These are phyloP conservation scores for Aspergillus sclerotiicarbonarius DNA, from an alignment of 495 filamentous ascomycete species.

Conservation along the genomic window DNA sequence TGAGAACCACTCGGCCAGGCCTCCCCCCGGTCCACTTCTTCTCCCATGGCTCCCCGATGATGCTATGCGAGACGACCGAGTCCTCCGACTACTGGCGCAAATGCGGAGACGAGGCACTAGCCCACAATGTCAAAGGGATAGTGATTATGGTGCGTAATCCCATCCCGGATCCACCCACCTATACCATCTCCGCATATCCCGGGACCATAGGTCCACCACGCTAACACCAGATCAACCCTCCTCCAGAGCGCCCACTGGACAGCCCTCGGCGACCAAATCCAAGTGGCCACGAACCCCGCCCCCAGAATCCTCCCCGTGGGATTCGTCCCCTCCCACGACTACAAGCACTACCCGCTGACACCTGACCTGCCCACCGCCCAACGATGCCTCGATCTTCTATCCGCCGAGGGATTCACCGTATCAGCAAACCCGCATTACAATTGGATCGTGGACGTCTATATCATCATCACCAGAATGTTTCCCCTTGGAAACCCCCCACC, in stretches of 20 bases:
- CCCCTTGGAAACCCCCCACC: constrained; percentile 47
- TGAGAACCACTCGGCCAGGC: background rate
- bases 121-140: constrained; percentile 51
- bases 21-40: constrained; percentile 60
- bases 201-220: background rate
- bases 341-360: constrained; percentile 49
- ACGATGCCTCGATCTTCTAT: constrained; percentile 42
- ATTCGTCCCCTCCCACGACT: constrained; percentile 53
- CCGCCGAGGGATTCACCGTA: constrained; percentile 45
- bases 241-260: constrained; percentile 59
- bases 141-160: constrained; percentile 55
- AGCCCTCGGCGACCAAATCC: constrained; percentile 39
- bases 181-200: background rate
- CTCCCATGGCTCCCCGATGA: constrained; percentile 64
- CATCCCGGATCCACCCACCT: background rate
- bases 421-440: constrained; percentile 46
- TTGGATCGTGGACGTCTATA: constrained; percentile 61
- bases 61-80: constrained; percentile 57
- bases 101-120: constrained; percentile 55
- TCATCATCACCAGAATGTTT: constrained; percentile 61
- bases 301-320: constrained; percentile 53
- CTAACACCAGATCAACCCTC: background rate
- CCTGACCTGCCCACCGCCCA: constrained; percentile 48
- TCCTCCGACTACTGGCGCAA: constrained; percentile 58
- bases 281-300: constrained; percentile 52